Evolutionary conservation across 495 filamentous ascomycete species (phyloP).

Genomic region (Parathielavia appendiculata): DNA sequence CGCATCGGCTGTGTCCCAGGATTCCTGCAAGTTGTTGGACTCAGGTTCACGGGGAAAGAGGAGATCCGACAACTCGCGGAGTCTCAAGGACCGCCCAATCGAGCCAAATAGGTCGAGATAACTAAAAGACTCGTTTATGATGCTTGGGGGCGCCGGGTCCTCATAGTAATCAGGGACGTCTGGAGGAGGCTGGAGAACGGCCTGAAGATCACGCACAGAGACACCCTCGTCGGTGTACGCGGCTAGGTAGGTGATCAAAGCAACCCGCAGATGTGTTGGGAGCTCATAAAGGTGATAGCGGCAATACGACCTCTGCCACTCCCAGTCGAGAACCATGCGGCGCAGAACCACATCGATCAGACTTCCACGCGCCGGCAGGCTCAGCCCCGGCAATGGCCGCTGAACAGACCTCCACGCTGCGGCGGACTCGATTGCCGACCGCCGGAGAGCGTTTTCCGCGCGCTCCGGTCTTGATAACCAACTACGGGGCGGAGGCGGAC

Average conservation of each 20-base stretch:
- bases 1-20: slow-evolving; percentile 37
- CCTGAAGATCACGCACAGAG: slow-evolving; percentile 38
- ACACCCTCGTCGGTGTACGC: slow-evolving; percentile 46
- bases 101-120: slow-evolving; percentile 62
- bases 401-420: slow-evolving; percentile 5
- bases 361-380: slow-evolving; percentile 41
- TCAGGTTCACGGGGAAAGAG: slow-evolving; percentile 31
- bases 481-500: slow-evolving; percentile 65
- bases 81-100: slow-evolving; percentile 52
- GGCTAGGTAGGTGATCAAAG: slow-evolving; percentile 60
- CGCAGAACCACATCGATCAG: slow-evolving; percentile 56
- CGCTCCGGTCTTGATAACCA: slow-evolving; percentile 47
- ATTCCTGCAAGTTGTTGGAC: slow-evolving; percentile 16
- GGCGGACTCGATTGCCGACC: not conserved
- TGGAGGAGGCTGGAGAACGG: slow-evolving; percentile 35
- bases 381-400: slow-evolving; percentile 34
- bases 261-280: slow-evolving; percentile 54
- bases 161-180: slow-evolving; percentile 31
- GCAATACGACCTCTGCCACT: slow-evolving; percentile 61
- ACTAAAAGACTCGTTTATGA: slow-evolving; percentile 49
- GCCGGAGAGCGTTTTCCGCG: not conserved
- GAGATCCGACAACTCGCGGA: slow-evolving; percentile 57
- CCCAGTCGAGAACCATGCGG: slow-evolving; percentile 63
- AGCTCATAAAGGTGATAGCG: slow-evolving; percentile 60
- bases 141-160: slow-evolving; percentile 20